A percentile compares a stretch with the other conserved stretches of the same genome.
These are phyloP conservation scores for Cryphonectria parasitica DNA, from an alignment of 2,329 filamentous ascomycete species.

Conservation along the genomic window DNA sequence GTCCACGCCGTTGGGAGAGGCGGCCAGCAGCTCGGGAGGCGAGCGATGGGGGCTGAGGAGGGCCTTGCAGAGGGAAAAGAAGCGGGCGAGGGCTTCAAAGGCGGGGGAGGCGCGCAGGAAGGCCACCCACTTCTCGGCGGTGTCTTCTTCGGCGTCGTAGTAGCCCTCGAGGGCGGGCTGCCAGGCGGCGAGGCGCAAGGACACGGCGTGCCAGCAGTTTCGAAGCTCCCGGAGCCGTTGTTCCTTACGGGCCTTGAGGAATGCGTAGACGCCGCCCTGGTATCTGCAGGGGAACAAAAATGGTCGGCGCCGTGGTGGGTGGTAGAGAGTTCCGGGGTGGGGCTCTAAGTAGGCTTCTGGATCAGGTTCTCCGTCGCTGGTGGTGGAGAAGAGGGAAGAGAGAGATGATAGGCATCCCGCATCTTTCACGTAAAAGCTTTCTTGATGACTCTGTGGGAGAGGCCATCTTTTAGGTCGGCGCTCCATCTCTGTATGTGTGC, in stretches of 20 bases:
- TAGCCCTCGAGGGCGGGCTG: background rate
- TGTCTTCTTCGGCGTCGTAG: background rate
- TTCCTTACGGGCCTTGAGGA: background rate
- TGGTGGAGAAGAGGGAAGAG: background rate
- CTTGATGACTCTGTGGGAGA: background rate
- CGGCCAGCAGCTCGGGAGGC: background rate
- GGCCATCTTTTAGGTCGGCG: background rate
- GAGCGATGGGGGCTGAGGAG: background rate
- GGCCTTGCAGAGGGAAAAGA: background rate
- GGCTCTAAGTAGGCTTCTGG: background rate
- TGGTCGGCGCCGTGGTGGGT: background rate
- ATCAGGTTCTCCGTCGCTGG: background rate
- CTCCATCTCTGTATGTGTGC: background rate
- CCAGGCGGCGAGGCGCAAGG: background rate
- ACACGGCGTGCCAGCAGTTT: background rate
- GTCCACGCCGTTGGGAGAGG: background rate
- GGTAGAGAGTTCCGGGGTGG: background rate
- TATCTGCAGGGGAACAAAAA: background rate
- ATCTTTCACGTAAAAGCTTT: background rate
- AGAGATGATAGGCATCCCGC: background rate
- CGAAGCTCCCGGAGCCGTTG: background rate
- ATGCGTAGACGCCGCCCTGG: background rate
- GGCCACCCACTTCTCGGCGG: background rate
- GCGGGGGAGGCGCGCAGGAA: background rate
- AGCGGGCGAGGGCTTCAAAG: background rate